These are phyloP conservation scores for Fusarium sp. DNA, from an alignment of 2,329 filamentous ascomycete species.

Conservation along the genomic window DNA sequence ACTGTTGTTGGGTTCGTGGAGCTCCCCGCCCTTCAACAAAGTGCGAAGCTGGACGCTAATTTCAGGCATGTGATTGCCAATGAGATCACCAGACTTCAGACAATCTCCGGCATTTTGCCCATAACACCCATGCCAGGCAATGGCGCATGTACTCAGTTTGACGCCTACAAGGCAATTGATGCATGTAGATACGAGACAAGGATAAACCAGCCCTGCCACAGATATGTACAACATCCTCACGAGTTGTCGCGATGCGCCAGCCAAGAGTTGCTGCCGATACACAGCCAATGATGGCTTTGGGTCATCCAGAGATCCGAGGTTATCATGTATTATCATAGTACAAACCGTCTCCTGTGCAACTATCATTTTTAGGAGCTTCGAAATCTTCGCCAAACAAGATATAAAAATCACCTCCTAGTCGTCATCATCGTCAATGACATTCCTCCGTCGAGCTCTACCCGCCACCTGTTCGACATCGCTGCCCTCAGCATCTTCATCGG, in stretches of 20 bases:
- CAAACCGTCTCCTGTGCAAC: slow-evolving; percentile 16
- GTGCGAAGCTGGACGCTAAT: slow-evolving; percentile 30
- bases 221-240: not conserved
- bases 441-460: slow-evolving; percentile 64
- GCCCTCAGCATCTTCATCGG: slow-evolving; percentile 65
- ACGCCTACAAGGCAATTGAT: not conserved
- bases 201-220: not conserved
- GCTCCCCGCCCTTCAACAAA: slow-evolving; percentile 42
- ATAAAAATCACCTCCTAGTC: slow-evolving; percentile 52
- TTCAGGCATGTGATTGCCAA: slow-evolving; percentile 47
- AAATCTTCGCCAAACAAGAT: not conserved
- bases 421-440: slow-evolving; percentile 71
- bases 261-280: not conserved
- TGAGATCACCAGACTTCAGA: slow-evolving; percentile 40
- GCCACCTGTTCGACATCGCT: slow-evolving; percentile 64
- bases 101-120: slow-evolving; percentile 23
- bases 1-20: slow-evolving; percentile 38
- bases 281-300: not conserved
- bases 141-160: not conserved
- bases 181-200: not conserved
- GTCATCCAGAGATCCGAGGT: not conserved
- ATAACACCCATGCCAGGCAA: slow-evolving; percentile 13
- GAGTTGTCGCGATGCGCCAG: not conserved
- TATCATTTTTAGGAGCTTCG: slow-evolving; percentile 1
- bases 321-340: slow-evolving; percentile 23